Conservation (phyloP, 2,329 filamentous ascomycete genomes). For the Pseudonectria buxi region DNA sequence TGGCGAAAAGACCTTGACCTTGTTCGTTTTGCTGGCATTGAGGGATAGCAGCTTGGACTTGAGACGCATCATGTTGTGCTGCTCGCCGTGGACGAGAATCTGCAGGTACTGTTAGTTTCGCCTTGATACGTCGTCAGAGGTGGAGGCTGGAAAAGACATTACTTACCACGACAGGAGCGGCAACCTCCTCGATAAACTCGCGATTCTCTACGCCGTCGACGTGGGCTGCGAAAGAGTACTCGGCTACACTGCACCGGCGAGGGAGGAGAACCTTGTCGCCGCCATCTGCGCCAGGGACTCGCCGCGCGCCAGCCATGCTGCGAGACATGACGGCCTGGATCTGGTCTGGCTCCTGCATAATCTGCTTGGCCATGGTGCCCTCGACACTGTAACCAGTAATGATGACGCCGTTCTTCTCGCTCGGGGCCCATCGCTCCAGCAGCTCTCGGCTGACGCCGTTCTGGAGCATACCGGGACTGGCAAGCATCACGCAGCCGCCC, state of each 20-base stretch:
- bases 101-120: conserved; percentile 27
- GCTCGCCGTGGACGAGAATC: conserved; percentile 96
- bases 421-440: conserved; percentile 91
- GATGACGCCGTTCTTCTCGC: conserved; percentile 94
- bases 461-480: conserved; percentile 96
- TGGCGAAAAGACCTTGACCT: conserved; percentile 88
- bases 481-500: conserved; percentile 93
- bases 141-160: background rate
- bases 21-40: conserved; percentile 71
- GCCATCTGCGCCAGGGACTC: conserved; percentile 55
- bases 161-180: conserved; percentile 85
- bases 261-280: conserved; percentile 87
- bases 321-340: conserved; percentile 91
- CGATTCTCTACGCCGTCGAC: conserved; percentile 94
- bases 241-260: conserved; percentile 83
- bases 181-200: conserved; percentile 93
- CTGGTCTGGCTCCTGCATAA: conserved; percentile 89
- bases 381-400: conserved; percentile 98
- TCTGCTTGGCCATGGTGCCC: conserved; percentile 94
- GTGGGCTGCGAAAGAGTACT: conserved; percentile 93
- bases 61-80: conserved; percentile 95
- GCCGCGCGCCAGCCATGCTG: conserved; percentile 55
- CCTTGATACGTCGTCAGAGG: background rate
- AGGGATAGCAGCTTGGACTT: conserved; percentile 93
- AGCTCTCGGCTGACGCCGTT: conserved; percentile 91